Evolutionary conservation across 345 rosid genomes (phyloP).

Genomic region (Cardamine resedifolia): DNA sequence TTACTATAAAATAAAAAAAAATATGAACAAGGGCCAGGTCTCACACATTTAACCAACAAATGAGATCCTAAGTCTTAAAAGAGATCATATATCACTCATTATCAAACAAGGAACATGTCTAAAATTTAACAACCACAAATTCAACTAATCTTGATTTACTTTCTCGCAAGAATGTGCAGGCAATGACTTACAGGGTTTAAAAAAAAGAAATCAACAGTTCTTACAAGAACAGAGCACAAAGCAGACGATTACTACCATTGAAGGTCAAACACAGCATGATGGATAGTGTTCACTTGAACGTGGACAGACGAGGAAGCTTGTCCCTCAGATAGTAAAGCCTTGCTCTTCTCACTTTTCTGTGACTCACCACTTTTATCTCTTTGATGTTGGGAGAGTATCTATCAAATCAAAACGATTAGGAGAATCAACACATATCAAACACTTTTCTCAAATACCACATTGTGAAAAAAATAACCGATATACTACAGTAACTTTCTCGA

Average conservation of each 20-base stretch:
- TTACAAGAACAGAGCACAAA: slow-evolving; percentile 19
- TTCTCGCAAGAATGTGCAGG: slow-evolving; percentile 26
- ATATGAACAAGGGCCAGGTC: background rate
- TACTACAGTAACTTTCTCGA: background rate
- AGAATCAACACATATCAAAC: background rate
- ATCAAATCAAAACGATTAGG: slow-evolving; percentile 18
- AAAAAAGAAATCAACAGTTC: slow-evolving; percentile 1
- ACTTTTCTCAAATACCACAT: slow-evolving; percentile 7
- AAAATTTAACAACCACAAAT: background rate
- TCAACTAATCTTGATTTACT: slow-evolving; percentile 27
- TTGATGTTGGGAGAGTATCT: slow-evolving; percentile 86
- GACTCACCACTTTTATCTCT: slow-evolving; percentile 70
- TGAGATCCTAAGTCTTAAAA: background rate
- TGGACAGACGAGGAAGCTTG: slow-evolving; percentile 92
- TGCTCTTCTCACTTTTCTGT: slow-evolving; percentile 92
- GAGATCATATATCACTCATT: background rate
- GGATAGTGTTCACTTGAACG: slow-evolving; percentile 63
- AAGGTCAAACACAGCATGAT: slow-evolving; percentile 6
- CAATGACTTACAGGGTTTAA: slow-evolving; percentile 4
- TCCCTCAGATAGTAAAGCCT: slow-evolving; percentile 83
- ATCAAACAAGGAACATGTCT: slow-evolving; percentile 21
- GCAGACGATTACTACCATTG: background rate
- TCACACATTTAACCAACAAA: background rate
- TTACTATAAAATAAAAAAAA: no score
- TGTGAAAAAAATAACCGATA: background rate